Percentiles rank a stretch among this genome's conserved stretches.
These are phyloP conservation scores for Colletotrichum karsti DNA, from an alignment of 2,329 filamentous ascomycete genomes.

Conservation along the genomic window DNA sequence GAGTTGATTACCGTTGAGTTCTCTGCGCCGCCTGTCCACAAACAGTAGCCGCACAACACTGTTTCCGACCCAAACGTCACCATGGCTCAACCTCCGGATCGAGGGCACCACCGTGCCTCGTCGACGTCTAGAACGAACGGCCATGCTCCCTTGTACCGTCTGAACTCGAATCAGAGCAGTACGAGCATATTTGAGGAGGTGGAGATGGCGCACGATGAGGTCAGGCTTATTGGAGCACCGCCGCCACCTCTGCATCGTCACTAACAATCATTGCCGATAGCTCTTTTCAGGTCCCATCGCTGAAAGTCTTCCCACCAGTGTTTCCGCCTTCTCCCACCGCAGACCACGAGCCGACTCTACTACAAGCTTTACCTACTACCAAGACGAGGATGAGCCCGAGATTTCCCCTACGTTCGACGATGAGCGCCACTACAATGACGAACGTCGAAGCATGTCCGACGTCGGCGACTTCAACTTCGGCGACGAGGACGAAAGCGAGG, in stretches of 20 bases:
- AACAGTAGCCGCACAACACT: neutral
- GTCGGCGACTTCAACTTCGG: constrained; percentile 49
- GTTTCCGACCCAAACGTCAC: neutral
- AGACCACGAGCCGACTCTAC: constrained; percentile 83
- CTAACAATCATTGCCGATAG: constrained; percentile 41
- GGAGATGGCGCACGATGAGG: constrained; percentile 98
- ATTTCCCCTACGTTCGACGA: constrained; percentile 33
- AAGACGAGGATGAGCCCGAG: constrained; percentile 60
- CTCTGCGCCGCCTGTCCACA: neutral
- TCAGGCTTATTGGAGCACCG: constrained; percentile 42
- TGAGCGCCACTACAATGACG: constrained; percentile 35
- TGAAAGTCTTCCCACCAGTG: constrained; percentile 93
- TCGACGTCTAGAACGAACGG: constrained; percentile 17
- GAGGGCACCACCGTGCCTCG: constrained; percentile 10
- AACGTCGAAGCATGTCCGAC: constrained; percentile 44
- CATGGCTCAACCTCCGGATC: constrained; percentile 8
- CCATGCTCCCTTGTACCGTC: constrained; percentile 62
- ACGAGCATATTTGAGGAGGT: constrained; percentile 91
- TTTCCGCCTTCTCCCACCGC: constrained; percentile 90
- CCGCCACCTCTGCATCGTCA: neutral
- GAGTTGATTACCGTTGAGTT: neutral
- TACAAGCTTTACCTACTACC: constrained; percentile 90
- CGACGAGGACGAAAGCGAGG: constrained; percentile 47
- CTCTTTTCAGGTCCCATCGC: constrained; percentile 92
- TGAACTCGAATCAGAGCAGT: constrained; percentile 76